Base-by-base conservation (phyloP, 2,329 filamentous ascomycete species). In the Pseudocercospora cruenta region DNA sequence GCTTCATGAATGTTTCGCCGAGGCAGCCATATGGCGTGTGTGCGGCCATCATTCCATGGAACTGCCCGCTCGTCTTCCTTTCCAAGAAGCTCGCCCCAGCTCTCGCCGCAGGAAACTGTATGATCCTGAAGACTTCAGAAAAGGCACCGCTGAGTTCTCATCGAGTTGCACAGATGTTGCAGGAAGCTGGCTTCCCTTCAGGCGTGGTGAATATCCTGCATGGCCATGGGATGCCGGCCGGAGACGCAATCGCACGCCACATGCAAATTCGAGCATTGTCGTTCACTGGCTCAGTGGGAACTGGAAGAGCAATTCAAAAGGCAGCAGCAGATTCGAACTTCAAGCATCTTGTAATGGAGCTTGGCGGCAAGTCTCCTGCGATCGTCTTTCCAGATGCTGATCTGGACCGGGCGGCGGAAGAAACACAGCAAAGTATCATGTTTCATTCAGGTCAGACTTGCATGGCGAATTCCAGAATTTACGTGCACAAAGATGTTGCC, bases 11-110 rank as follows among this genome's bases (percentile, higher is more conserved):
- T 54, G 64, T 85, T 72, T 82, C 65, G 21, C 51, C 64, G 8
- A 31, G 64, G 28, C 64, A 86, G 73, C 85, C 84, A 0, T 81
- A 79, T 49, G 84, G 84, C n/a, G 84, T 86, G 1, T 82, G 81
- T 0, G 86, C 80, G 1, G 79, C 79, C n/a, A 88, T 89, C 62
- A 85, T 87, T 59, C 86, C 86, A 0, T 88, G 86, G 85, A 87
- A 88, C 67, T 80, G 79, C 0, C 81, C 85, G 0, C 69, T 86
- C 2, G 62, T 81, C 1, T 82, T 83, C 67, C 59, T 68, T 8
- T 39, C 75, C 0, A 74, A 76, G 75, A 89, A 90, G 75, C 75
- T 87, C 19, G 86, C 85, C 2, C 86, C 87, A 0, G 87, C 87
- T 0, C 77, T 90, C n/a, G 86, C 85, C 0, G 84, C 85, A 0